A percentile compares a stretch with the other conserved stretches of the same genome.
phyloP scores from a whole-genome alignment of 1,284 basidiomycete species.

The Puccinia horiana region DNA sequence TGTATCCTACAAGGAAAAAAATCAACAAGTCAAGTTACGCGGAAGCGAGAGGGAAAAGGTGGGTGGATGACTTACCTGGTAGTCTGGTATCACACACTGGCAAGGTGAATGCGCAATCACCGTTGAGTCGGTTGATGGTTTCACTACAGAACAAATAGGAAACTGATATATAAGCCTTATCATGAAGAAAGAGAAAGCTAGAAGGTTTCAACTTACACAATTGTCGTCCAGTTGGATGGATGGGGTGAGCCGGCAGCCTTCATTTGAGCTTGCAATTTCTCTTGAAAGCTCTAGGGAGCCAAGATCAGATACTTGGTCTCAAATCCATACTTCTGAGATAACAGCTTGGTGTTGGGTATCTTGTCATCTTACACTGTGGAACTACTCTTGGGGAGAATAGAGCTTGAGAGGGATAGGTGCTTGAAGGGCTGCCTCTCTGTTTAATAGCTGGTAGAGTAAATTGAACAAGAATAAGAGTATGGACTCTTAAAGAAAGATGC shows the following conservation, averaged over 20 bases:
- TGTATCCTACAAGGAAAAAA: not conserved
- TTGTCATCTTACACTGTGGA: slow-evolving; percentile 37
- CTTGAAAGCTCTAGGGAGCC: slow-evolving; percentile 37
- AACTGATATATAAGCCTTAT: not conserved
- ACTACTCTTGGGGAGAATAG: too few species aligned
- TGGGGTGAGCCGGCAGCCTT: not conserved
- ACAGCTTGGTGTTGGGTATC: slow-evolving; percentile 18
- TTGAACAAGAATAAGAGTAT: too few species aligned
- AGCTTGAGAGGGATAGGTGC: too few species aligned
- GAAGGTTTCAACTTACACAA: slow-evolving; percentile 2
- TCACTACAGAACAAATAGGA: slow-evolving; percentile 9
- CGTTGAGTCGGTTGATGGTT: slow-evolving; percentile 25
- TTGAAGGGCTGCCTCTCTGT: too few species aligned
- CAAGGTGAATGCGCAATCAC: slow-evolving; percentile 44
- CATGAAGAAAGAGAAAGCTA: not conserved
- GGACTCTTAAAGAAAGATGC: too few species aligned
- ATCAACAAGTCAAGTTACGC: not conserved
- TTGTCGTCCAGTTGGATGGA: not conserved
- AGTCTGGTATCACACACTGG: slow-evolving; percentile 43
- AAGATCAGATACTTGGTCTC: slow-evolving; percentile 29
- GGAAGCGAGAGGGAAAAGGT: not conserved
- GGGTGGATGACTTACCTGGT: slow-evolving; percentile 17
- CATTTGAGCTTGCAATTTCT: slow-evolving; percentile 29
- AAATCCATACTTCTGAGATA: slow-evolving; percentile 40
- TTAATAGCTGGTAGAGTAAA: too few species aligned